These are phyloP conservation scores for Chaetomium sp. DNA, from an alignment of 2,329 filamentous ascomycete genomes.

Conservation along the genomic window DNA sequence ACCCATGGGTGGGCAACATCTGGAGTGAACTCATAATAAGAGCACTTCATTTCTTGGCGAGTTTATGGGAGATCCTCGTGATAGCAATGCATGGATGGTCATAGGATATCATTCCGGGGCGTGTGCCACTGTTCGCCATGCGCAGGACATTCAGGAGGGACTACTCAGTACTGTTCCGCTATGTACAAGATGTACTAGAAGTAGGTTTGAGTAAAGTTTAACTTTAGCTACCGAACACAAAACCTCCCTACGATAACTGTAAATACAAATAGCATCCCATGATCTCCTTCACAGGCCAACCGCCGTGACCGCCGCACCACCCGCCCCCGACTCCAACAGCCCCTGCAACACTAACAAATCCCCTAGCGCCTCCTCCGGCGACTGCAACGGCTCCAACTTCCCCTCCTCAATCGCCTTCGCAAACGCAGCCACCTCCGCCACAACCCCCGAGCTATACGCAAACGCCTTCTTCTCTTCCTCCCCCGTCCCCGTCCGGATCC, in stretches of 20 bases:
- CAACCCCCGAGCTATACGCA: slow-evolving; percentile 23
- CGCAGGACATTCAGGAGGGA: no score
- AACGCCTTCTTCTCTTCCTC: slow-evolving; percentile 20
- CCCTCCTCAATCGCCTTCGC: slow-evolving; percentile 23
- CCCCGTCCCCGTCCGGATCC: slow-evolving; percentile 10
- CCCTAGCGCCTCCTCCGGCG: slow-evolving; percentile 26
- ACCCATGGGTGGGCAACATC: no score
- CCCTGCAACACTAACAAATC: slow-evolving; percentile 28
- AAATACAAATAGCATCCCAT: not conserved
- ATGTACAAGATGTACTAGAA: no score
- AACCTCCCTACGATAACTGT: not conserved
- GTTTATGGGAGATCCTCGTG: no score
- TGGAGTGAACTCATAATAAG: no score
- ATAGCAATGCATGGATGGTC: no score
- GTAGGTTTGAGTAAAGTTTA: no score
- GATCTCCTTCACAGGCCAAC: not conserved
- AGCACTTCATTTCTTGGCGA: no score
- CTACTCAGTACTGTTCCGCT: no score
- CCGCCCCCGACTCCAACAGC: slow-evolving; percentile 26
- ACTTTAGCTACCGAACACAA: not conserved
- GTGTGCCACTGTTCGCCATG: no score
- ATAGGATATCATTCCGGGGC: no score
- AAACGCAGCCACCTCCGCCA: slow-evolving; percentile 28
- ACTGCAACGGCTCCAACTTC: slow-evolving; percentile 22
- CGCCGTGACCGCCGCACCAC: slow-evolving; percentile 11